Evolutionary conservation across 805 yeast species (phyloP).

Genomic region (Sugiyamaella marilandica): DNA sequence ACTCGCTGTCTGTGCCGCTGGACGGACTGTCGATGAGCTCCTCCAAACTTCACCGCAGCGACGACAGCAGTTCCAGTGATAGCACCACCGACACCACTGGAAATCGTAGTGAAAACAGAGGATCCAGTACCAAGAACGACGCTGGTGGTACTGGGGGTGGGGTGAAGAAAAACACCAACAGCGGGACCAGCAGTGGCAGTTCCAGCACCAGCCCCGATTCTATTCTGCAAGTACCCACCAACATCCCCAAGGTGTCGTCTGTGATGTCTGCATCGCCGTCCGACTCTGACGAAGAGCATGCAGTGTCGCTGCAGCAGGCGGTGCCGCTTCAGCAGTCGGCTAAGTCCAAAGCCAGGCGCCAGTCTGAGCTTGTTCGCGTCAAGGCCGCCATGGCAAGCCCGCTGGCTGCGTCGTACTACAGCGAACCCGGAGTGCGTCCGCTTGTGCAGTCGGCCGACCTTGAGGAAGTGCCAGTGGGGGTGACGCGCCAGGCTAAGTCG

Average conservation of each 20-base stretch:
- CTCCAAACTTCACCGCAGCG: not conserved
- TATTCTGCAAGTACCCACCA: slow-evolving; percentile 7
- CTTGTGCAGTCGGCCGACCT: slow-evolving; percentile 74
- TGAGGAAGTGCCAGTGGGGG: slow-evolving; percentile 95
- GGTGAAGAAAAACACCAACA: too few relatives aligned
- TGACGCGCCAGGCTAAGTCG: slow-evolving; percentile 76
- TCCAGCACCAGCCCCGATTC: not conserved
- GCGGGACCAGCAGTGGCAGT: not conserved
- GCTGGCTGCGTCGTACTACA: slow-evolving; percentile 10
- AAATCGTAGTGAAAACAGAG: not conserved
- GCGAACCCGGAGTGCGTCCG: slow-evolving; percentile 19
- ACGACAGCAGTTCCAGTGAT: too few relatives aligned
- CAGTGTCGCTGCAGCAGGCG: not conserved
- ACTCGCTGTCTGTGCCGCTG: slow-evolving; percentile 40
- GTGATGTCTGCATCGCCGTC: slow-evolving; percentile 18
- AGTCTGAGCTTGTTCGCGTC: not conserved
- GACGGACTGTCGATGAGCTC: not conserved
- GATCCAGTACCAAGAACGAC: not conserved
- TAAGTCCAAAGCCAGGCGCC: not conserved
- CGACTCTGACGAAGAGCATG: slow-evolving; percentile 4
- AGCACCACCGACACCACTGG: not conserved
- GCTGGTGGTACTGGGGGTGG: too few relatives aligned
- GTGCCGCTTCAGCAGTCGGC: not conserved
- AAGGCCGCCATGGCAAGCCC: slow-evolving; percentile 3
- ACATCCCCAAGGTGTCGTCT: slow-evolving; percentile 17